Conservation (phyloP, 192 early-diverging fungal species). For the Blastocladiella britannica region DNA sequence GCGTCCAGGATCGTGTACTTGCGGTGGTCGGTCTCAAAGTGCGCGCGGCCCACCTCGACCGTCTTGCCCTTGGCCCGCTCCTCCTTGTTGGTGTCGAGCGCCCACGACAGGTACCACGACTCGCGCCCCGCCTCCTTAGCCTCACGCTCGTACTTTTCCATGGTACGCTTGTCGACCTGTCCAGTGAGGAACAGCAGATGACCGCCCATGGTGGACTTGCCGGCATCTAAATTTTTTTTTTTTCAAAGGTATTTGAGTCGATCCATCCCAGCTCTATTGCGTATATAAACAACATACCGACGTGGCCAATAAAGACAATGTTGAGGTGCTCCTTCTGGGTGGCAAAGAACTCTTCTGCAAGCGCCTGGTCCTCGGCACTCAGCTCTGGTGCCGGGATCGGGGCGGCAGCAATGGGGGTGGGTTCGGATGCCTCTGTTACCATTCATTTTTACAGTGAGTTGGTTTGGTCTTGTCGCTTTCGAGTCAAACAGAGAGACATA, state of each 20-base stretch:
- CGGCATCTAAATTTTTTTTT: constrained; percentile 31
- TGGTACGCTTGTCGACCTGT: constrained; percentile 97
- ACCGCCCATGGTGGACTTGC: constrained; percentile 98
- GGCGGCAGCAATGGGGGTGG: constrained; percentile 6
- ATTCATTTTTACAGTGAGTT: neutral
- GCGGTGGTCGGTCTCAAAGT: constrained; percentile 87
- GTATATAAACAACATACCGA: constrained; percentile 34
- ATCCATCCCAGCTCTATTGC: too few relatives aligned
- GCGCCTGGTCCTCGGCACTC: constrained; percentile 26
- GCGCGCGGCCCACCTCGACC: constrained; percentile 91
- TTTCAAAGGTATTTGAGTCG: neutral
- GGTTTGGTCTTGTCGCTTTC: constrained; percentile 1
- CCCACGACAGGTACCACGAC: constrained; percentile 98
- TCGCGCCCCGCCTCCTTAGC: constrained; percentile 94
- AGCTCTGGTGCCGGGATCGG: constrained; percentile 10
- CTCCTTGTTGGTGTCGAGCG: constrained; percentile 86
- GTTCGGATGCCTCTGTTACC: constrained; percentile 3
- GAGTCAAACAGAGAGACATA: constrained; percentile 1
- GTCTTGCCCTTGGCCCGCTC: constrained; percentile 98
- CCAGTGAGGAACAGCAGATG: constrained; percentile 87
- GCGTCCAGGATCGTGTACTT: constrained; percentile 96
- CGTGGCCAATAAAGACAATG: constrained; percentile 97
- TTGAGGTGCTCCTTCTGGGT: constrained; percentile 88
- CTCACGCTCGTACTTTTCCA: constrained; percentile 98
- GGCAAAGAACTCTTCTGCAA: constrained; percentile 35